These are phyloP conservation scores for Kwoniella sp. DNA, from an alignment of 768 basidiomycete genomes.

Conservation along the genomic window DNA sequence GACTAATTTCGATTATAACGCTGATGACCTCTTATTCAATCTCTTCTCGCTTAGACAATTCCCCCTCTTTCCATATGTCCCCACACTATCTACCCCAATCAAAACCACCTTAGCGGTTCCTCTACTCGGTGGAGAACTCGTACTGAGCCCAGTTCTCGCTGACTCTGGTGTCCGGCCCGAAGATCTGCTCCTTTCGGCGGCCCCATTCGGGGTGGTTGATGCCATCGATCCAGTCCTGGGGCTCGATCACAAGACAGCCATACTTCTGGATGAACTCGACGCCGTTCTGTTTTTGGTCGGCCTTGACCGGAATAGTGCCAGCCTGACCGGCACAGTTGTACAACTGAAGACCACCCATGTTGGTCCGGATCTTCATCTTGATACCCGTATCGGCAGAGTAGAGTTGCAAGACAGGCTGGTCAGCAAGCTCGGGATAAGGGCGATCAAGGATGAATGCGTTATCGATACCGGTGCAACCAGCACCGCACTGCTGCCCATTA, in stretches of 20 bases:
- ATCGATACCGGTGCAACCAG: slow-evolving; percentile 34
- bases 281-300: slow-evolving; percentile 22
- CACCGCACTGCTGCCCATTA: slow-evolving; percentile 30
- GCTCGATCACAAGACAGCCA: slow-evolving; percentile 43
- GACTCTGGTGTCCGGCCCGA: slow-evolving; percentile 28
- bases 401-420: slow-evolving; percentile 18
- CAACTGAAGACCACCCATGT: slow-evolving; percentile 31
- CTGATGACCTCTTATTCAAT: not conserved
- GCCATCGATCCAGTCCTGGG: slow-evolving; percentile 40
- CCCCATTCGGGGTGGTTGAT: slow-evolving; percentile 43
- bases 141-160: slow-evolving; percentile 37
- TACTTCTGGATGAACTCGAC: slow-evolving; percentile 25
- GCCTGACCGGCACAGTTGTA: slow-evolving; percentile 32
- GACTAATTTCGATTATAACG: not conserved
- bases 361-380: slow-evolving; percentile 31
- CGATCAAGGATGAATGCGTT: slow-evolving; percentile 43
- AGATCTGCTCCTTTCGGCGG: slow-evolving; percentile 30
- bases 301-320: slow-evolving; percentile 27
- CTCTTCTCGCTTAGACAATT: too few species aligned
- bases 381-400: slow-evolving; percentile 31
- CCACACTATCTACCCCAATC: not conserved
- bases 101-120: too few species aligned
- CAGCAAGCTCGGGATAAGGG: slow-evolving; percentile 10
- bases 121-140: slow-evolving; percentile 17
- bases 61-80: not conserved